Percentiles rank a stretch among this genome's conserved stretches.
Conservation (phyloP, 345 rosid species). For the Linum tenue region DNA sequence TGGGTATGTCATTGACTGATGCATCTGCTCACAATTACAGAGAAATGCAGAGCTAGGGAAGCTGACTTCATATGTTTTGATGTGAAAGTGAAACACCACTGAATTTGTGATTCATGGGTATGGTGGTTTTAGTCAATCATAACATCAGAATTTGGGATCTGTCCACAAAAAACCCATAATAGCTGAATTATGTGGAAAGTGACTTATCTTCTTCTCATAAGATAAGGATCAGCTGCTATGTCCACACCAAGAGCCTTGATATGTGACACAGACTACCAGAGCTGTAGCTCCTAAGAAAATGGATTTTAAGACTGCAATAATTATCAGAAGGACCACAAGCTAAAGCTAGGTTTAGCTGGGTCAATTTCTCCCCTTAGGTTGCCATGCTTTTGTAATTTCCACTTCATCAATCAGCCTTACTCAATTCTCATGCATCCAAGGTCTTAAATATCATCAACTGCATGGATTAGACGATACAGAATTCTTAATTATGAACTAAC, state of each 20-base stretch:
- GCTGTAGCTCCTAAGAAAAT: background rate
- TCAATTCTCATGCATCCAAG: too few relatives aligned
- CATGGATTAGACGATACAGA: too few relatives aligned
- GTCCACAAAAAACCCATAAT: background rate
- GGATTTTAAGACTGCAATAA: background rate
- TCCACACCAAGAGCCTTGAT: background rate
- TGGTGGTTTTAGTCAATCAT: background rate
- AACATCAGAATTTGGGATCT: background rate
- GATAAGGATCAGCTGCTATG: background rate
- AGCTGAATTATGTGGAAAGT: background rate
- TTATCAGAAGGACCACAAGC: too few relatives aligned
- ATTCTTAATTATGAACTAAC: too few relatives aligned
- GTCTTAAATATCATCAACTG: too few relatives aligned
- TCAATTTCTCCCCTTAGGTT: too few relatives aligned
- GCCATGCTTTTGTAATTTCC: too few relatives aligned
- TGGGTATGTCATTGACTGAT: too few relatives aligned
- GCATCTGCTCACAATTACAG: background rate
- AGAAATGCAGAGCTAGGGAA: background rate
- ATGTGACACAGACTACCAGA: background rate
- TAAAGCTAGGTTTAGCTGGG: too few relatives aligned
- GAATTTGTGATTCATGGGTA: background rate
- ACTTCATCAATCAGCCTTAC: too few relatives aligned
- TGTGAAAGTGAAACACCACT: too few relatives aligned
- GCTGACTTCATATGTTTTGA: background rate
- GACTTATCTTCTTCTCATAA: background rate